Evolutionary conservation across 2,329 filamentous ascomycete species (phyloP).

Genomic region (Colletotrichum siamense): DNA sequence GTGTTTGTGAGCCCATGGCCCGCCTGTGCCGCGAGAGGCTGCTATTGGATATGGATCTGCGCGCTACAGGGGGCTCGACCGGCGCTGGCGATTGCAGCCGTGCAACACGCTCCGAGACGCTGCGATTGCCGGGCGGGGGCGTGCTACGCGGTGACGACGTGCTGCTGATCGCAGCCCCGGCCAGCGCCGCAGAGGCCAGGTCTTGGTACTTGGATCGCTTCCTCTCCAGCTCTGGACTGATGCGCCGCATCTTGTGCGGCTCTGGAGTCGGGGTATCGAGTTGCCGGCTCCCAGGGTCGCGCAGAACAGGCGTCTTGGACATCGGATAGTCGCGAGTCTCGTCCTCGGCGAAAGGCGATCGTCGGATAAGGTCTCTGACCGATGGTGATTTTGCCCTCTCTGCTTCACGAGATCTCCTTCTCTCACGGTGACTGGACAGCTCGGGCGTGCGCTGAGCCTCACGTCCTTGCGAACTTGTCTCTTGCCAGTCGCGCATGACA

Average conservation of each 20-base stretch:
- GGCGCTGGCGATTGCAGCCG: conserved; percentile 22
- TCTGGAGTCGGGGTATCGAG: conserved; percentile 43
- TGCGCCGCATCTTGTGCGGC: conserved; percentile 44
- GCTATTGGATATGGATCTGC: conserved; percentile 58
- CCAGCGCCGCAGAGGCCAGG: conserved; percentile 36
- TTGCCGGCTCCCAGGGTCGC: conserved; percentile 40
- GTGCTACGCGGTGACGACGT: conserved; percentile 15
- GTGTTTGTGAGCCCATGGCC: conserved; percentile 38
- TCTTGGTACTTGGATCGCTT: conserved; percentile 30
- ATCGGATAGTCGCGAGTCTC: conserved; percentile 32
- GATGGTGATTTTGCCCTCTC: conserved; percentile 9
- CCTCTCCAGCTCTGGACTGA: conserved; percentile 21
- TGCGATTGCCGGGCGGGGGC: conserved; percentile 28
- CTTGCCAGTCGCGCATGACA: conserved; percentile 55
- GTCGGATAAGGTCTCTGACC: conserved; percentile 30
- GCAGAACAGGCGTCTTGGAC: conserved; percentile 43
- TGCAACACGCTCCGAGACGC: conserved; percentile 42
- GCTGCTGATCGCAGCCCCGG: conserved; percentile 24
- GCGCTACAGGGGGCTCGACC: conserved; percentile 28
- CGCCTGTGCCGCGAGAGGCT: conserved; percentile 52
- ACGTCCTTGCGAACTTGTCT: conserved; percentile 28
- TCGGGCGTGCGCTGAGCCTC: conserved; percentile 25
- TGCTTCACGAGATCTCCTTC: conserved; percentile 19
- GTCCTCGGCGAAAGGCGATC: conserved; percentile 21
- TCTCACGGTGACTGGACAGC: conserved; percentile 23